A percentile compares a stretch with the other conserved stretches of the same genome.
Conservation (phyloP, 2,329 filamentous ascomycete genomes). For the Trichoderma breve region DNA sequence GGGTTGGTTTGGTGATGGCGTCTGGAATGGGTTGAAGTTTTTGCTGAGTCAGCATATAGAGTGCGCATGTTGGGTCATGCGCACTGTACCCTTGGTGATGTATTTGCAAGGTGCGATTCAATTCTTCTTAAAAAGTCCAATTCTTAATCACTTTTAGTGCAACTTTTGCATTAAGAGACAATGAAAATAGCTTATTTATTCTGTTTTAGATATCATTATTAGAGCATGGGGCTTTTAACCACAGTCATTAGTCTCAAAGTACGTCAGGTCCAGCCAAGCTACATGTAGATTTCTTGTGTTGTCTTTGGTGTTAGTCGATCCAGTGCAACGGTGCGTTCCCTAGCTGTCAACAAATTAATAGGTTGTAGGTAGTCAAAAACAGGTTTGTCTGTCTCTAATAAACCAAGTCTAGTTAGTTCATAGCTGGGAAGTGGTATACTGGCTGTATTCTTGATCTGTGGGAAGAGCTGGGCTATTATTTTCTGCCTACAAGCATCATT, state of each 20-base stretch:
- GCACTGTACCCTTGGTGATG: not conserved
- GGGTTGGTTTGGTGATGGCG: not conserved
- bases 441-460: not conserved
- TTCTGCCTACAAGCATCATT: not conserved
- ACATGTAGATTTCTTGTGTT: not conserved
- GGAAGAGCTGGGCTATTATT: not conserved
- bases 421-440: not conserved
- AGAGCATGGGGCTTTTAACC: not conserved
- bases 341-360: not conserved
- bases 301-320: not conserved
- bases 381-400: not conserved
- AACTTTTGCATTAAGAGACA: no score
- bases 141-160: no score
- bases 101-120: not conserved
- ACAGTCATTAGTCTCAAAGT: not conserved
- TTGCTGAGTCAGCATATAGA: not conserved
- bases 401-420: not conserved
- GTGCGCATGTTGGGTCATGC: not conserved
- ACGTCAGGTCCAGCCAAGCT: not conserved
- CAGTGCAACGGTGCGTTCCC: not conserved
- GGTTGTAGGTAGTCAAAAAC: no score
- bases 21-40: slow-evolving; percentile 13
- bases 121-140: not conserved
- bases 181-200: no score
- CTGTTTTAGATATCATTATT: no score